Evolutionary conservation across 106 monocot species (phyloP), one percentile per base, ranked within the genome.

Genomic region (Dendrobium officinale): DNA sequence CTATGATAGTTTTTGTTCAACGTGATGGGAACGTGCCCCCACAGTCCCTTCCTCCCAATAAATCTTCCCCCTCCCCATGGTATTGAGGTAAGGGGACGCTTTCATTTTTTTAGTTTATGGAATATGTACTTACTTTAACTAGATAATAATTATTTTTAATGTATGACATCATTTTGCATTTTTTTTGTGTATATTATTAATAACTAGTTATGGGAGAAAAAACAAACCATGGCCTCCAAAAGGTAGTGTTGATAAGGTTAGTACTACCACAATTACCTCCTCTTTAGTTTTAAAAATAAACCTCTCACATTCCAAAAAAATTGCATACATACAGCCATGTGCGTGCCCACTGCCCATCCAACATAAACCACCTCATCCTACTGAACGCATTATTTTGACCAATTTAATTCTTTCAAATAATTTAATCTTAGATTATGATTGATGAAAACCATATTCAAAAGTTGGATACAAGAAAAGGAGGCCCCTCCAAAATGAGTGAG

Each of bases 221-320:
- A 93, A 88, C 76, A 95, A 90, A 45, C 77, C 93, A 2, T 99
- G 99, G 99, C 82, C 95, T 86, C 93, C 99, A 18, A 95, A 91
- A 83, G 43, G 84, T 82, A 93, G 84, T 67, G 81, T 90, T 37
- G 95, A 99, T 58, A 90, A 95, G 99, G 99, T 99, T 59, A 55
- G 80, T 22, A 54, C 51, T 6, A n/a, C 1, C 29, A 27, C 51
- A 27, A 1, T 51, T 51, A 27, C 13, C 17, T 77, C 11, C 33
- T 33, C 22, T 13, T 70, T 1, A 13, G 22, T 9, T 61, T 61
- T 6, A 22, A 61, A 61, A 37, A 37, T 22, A 33, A 70, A 13
- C 9, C 27, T 37, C 16, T 11, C 29, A 4, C 16, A 13, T 37
- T 27, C 5, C 70, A 31, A 33, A 70, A 70, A 15, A 70, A 16